Evolutionary conservation across 805 yeast species (phyloP).

Genomic region (Grigorovia transvaalensis): DNA sequence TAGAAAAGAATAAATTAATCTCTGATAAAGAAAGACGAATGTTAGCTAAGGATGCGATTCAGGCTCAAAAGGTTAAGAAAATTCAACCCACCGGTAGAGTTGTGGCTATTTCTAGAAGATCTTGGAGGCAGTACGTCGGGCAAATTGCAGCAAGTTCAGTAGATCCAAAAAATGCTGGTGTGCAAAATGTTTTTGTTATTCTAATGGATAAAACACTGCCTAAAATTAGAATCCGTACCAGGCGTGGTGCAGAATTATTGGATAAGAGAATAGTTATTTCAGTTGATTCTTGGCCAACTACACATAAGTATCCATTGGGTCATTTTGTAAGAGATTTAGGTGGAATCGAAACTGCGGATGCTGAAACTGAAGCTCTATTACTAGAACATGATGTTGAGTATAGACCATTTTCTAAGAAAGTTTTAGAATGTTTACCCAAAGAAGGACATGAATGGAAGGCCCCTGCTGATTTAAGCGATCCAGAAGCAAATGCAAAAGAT

Average conservation of each 20-base stretch:
- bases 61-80: constrained; percentile 41
- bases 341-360: constrained; percentile 80
- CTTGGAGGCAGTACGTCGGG: constrained; percentile 95
- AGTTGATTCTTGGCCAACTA: constrained; percentile 84
- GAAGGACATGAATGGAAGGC: constrained; percentile 94
- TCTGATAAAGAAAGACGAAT: constrained; percentile 40
- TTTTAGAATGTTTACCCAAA: constrained; percentile 79
- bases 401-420: constrained; percentile 88
- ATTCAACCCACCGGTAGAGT: constrained; percentile 89
- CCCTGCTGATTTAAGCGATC: constrained; percentile 50
- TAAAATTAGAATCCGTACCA: constrained; percentile 72
- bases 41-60: constrained; percentile 67
- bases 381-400: constrained; percentile 95
- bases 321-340: constrained; percentile 89
- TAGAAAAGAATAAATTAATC: constrained; percentile 31
- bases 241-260: constrained; percentile 71
- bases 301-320: constrained; percentile 82
- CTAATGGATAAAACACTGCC: constrained; percentile 88
- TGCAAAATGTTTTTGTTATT: constrained; percentile 70
- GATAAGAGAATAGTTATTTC: constrained; percentile 88
- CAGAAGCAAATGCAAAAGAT: constrained; percentile 42
- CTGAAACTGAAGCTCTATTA: constrained; percentile 90
- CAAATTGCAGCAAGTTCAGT: constrained; percentile 76
- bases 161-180: constrained; percentile 46
- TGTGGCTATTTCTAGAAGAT: constrained; percentile 78